phyloP scores from a whole-genome alignment of 805 yeast genomes.

The Ogataea paradorogensis region DNA sequence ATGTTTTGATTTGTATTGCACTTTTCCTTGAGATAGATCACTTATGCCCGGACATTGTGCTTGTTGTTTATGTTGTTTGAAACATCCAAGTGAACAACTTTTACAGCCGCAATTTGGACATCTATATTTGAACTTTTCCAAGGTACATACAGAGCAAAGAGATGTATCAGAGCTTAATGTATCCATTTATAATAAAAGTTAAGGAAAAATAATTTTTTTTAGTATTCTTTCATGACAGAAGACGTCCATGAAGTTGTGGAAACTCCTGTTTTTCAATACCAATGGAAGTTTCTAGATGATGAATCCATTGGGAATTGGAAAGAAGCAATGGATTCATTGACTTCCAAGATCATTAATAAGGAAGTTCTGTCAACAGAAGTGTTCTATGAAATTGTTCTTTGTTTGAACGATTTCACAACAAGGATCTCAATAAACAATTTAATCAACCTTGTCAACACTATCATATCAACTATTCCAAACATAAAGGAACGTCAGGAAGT shows the following conservation, averaged over 20 bases:
- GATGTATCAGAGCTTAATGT: too few species aligned
- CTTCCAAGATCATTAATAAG: constrained; percentile 10
- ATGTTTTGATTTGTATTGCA: constrained; percentile 51
- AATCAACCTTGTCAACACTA: constrained; percentile 19
- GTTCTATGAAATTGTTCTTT: constrained; percentile 28
- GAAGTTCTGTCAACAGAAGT: constrained; percentile 16
- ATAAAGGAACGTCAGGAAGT: constrained; percentile 22
- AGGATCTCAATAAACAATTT: constrained; percentile 20
- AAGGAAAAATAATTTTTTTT: too few species aligned
- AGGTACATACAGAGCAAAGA: constrained; percentile 47
- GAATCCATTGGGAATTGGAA: constrained; percentile 15
- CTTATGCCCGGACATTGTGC: constrained; percentile 64
- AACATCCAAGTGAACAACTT: constrained; percentile 74
- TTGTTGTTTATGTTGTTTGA: constrained; percentile 62
- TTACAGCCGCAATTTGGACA: constrained; percentile 74
- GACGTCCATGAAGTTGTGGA: constrained; percentile 3
- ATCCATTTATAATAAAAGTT: too few species aligned
- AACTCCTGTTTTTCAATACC: constrained; percentile 4
- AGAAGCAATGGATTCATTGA: constrained; percentile 9
- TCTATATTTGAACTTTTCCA: constrained; percentile 52
- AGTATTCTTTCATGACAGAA: constrained; percentile 4
- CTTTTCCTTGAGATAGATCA: constrained; percentile 41
- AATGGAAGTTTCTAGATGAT: constrained; percentile 19
- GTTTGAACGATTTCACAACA: constrained; percentile 22
- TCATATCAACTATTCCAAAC: constrained; percentile 18